Percentiles rank a stretch among this genome's conserved stretches.
phyloP scores from a whole-genome alignment of 306 rosid species.

The Astragalus membranaceus region DNA sequence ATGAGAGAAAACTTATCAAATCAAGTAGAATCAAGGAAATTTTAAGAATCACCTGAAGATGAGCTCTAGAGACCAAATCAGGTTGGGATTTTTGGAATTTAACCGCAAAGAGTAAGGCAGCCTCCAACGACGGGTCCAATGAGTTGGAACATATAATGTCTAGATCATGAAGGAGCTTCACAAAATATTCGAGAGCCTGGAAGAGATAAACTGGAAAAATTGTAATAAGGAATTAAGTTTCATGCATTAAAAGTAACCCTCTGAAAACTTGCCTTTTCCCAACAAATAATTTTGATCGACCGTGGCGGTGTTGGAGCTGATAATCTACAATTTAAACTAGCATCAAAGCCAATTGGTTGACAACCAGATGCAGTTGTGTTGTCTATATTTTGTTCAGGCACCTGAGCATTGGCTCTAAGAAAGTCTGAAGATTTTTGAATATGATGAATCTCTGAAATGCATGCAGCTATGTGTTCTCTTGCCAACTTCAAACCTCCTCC shows the following conservation, averaged over 20 bases:
- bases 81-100: slow-evolving; percentile 84
- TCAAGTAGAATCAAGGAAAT: slow-evolving; percentile 6
- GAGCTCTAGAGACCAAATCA: slow-evolving; percentile 93
- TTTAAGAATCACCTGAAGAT: slow-evolving; percentile 69
- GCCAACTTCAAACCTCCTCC: slow-evolving; percentile 97
- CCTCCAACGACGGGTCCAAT: slow-evolving; percentile 66
- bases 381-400: slow-evolving; percentile 33
- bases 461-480: slow-evolving; percentile 79
- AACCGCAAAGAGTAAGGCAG: slow-evolving; percentile 75
- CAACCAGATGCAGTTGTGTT: slow-evolving; percentile 82
- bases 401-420: slow-evolving; percentile 48
- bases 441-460: slow-evolving; percentile 65
- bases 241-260: slow-evolving; percentile 6
- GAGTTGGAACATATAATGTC: slow-evolving; percentile 64
- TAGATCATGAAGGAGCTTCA: slow-evolving; percentile 77
- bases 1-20: neutral
- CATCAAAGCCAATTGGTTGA: slow-evolving; percentile 91
- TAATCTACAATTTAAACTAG: slow-evolving; percentile 75
- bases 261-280: slow-evolving; percentile 54
- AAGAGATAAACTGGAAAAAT: slow-evolving; percentile 26
- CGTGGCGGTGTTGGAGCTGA: slow-evolving; percentile 99
- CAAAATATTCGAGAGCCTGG: slow-evolving; percentile 85
- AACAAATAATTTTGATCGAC: slow-evolving; percentile 63
- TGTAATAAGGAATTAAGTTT: neutral
- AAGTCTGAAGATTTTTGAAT: slow-evolving; percentile 57